Conservation (phyloP, 306 rosid genomes). For the Crotalaria pallida region DNA sequence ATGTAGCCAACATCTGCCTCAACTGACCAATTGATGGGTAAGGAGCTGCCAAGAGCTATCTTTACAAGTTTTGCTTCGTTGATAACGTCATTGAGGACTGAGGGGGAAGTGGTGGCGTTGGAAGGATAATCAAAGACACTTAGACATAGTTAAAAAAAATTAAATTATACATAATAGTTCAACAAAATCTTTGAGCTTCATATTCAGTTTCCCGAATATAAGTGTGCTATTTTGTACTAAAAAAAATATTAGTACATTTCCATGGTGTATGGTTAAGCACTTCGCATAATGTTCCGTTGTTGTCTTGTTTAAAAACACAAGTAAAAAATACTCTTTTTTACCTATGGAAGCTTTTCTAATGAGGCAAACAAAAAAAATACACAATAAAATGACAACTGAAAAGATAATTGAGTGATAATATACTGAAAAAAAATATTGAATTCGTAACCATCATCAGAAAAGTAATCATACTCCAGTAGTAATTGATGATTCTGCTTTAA, state of each 20-base stretch:
- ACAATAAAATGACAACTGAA: background rate
- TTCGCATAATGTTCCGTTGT: background rate
- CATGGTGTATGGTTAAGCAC: background rate
- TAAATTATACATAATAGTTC: background rate
- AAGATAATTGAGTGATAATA: background rate
- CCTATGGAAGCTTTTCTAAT: background rate
- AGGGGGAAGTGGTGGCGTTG: constrained; percentile 3
- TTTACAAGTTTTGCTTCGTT: constrained; percentile 70
- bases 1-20: constrained; percentile 39
- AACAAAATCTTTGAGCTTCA: background rate
- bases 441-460: constrained; percentile 15
- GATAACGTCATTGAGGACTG: constrained; percentile 44
- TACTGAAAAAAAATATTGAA: constrained; percentile 9
- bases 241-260: background rate
- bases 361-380: background rate
- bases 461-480: constrained; percentile 62
- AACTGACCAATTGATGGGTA: constrained; percentile 85
- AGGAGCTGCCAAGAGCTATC: constrained; percentile 90
- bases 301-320: background rate
- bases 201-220: background rate
- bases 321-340: background rate
- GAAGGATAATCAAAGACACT: constrained; percentile 15
- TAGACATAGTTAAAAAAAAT: background rate
- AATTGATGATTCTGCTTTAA: constrained; percentile 72
- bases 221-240: background rate